Evolutionary conservation across 106 monocot species (phyloP).

Genomic region (Dioscorea alata): DNA sequence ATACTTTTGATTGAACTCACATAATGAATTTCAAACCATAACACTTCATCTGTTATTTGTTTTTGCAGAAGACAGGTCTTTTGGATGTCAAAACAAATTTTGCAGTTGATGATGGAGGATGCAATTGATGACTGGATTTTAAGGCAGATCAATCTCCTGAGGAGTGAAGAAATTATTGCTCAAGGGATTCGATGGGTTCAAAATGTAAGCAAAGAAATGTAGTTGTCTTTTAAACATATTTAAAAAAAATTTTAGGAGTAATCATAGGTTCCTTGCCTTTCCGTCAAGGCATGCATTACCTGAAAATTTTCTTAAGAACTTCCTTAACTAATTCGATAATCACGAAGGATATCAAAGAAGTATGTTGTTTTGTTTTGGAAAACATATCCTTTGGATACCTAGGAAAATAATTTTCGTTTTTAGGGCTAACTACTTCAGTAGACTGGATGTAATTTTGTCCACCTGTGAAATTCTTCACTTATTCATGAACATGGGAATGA

Average conservation of each 20-base stretch:
- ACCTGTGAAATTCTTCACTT: not conserved
- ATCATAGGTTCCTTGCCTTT: not conserved
- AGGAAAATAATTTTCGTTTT: not conserved
- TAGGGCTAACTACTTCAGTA: not conserved
- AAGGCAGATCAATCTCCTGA: constrained; percentile 77
- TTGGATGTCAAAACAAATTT: constrained; percentile 99
- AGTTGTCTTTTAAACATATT: not conserved
- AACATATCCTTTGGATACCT: not conserved
- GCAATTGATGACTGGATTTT: constrained; percentile 97
- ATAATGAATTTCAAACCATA: no score
- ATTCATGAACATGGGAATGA: not conserved
- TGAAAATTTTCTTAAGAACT: not conserved
- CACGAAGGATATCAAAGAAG: no score
- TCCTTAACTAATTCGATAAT: no score
- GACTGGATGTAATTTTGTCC: not conserved
- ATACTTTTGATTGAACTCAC: no score
- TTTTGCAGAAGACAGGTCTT: constrained; percentile 81
- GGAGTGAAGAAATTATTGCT: constrained; percentile 73
- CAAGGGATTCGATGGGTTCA: constrained; percentile 87
- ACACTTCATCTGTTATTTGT: not conserved
- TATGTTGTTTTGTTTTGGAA: no score
- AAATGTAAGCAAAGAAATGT: constrained; percentile 49
- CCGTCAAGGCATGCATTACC: not conserved
- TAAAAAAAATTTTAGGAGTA: not conserved
- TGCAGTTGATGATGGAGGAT: constrained; percentile 99